phyloP scores from a whole-genome alignment of 352 stramenopile genomes.

The Pythium guiyangense region DNA sequence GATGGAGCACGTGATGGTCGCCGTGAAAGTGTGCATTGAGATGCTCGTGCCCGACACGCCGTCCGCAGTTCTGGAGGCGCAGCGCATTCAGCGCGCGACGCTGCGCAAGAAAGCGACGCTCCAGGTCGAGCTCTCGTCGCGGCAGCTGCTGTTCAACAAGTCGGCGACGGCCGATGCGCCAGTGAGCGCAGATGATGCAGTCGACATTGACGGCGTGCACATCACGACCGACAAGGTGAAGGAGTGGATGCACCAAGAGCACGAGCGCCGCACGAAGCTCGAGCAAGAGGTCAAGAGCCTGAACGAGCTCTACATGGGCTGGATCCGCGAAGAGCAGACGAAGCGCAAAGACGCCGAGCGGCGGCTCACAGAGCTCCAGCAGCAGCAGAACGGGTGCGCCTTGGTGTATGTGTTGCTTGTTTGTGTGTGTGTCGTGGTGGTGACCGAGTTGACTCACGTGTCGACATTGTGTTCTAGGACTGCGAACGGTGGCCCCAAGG shows the following conservation, averaged over 20 bases:
- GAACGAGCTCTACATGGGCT: slow-evolving; percentile 81
- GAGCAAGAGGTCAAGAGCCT: slow-evolving; percentile 78
- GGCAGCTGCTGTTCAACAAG: slow-evolving; percentile 26
- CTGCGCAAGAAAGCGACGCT: slow-evolving; percentile 73
- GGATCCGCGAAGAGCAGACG: slow-evolving; percentile 75
- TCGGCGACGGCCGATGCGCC: neutral
- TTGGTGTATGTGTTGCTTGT: too few species aligned
- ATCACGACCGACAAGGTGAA: slow-evolving; percentile 51
- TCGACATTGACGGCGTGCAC: slow-evolving; percentile 19
- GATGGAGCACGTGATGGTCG: slow-evolving; percentile 81
- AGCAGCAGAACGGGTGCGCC: slow-evolving; percentile 25
- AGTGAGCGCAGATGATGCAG: slow-evolving; percentile 9
- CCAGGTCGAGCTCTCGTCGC: slow-evolving; percentile 63
- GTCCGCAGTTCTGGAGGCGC: slow-evolving; percentile 48
- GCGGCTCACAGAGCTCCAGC: slow-evolving; percentile 43
- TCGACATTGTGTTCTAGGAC: neutral
- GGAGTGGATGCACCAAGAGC: slow-evolving; percentile 65
- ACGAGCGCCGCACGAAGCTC: slow-evolving; percentile 63
- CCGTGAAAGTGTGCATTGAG: slow-evolving; percentile 75
- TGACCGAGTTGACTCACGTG: neutral
- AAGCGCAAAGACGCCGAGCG: slow-evolving; percentile 69
- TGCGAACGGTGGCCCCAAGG: neutral
- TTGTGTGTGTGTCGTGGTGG: neutral
- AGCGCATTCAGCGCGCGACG: slow-evolving; percentile 56
- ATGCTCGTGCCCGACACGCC: slow-evolving; percentile 73